Evolutionary conservation across 2,329 filamentous ascomycete genomes (phyloP).

Genomic region (Tolypocladium tropicale): DNA sequence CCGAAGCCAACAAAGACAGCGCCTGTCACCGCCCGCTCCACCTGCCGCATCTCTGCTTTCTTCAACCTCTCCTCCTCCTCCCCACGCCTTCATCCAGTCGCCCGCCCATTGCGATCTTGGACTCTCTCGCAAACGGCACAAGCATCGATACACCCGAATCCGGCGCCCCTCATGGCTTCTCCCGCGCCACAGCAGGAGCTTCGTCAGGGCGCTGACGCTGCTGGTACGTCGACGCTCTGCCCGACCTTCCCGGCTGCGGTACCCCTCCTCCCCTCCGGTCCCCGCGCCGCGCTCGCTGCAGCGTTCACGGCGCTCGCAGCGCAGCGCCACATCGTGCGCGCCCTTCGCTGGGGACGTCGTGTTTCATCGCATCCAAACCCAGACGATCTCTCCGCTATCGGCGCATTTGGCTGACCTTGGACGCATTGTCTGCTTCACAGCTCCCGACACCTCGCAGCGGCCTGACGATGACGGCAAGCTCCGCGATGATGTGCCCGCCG

Average conservation of each 20-base stretch:
- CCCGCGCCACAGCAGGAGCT: slow-evolving; percentile 4
- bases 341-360: not conserved
- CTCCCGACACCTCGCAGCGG: not conserved
- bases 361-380: not conserved
- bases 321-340: not conserved
- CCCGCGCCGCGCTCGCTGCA: not conserved
- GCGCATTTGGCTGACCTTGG: not conserved
- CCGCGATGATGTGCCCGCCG: slow-evolving; percentile 31
- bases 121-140: not conserved
- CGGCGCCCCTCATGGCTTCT: slow-evolving; percentile 3
- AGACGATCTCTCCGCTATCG: not conserved
- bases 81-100: not conserved
- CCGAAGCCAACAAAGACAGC: not conserved
- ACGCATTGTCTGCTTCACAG: not conserved
- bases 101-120: not conserved
- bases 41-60: not conserved
- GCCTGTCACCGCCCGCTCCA: not conserved
- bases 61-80: not conserved
- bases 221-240: slow-evolving; percentile 5
- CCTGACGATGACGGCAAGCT: slow-evolving; percentile 9
- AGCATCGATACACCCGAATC: not conserved
- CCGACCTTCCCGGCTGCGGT: slow-evolving; percentile 5
- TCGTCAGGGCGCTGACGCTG: slow-evolving; percentile 5
- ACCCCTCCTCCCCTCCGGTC: not conserved
- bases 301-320: not conserved